Base-by-base conservation (phyloP, 352 stramenopile species). In the Pythium periplocum region DNA sequence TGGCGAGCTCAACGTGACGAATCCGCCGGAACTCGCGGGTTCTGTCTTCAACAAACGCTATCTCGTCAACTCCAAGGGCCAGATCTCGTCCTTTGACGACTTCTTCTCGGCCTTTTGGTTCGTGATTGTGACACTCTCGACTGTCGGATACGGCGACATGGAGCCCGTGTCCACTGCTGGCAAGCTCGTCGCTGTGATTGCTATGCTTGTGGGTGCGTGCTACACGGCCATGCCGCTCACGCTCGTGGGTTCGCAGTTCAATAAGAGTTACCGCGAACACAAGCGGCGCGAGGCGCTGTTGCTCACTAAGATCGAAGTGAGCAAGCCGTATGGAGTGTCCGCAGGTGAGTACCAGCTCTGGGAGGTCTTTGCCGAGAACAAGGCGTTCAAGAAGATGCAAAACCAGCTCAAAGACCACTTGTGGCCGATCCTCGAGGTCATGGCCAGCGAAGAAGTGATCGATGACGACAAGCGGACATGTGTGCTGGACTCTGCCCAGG, bases 41-140 rank as follows among this genome's bases (percentile, higher is more conserved):
- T 80, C 78, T 1, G 53, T 68, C 5, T 61, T 54, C n/a, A 64
- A 72, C 38, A 90, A 90, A 60, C 79, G 79, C 45, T 86, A 88
- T 56, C 66, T 88, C 32, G 77, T 90, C 7, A 87, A 86, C 45
- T 59, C 70, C 35, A 83, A 86, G 55, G 79, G 79, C 8, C 65
- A 86, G 35, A 67, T 90, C 17, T 86, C 75, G 45, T 72, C 68
- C 33, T 90, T 93, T 43, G 73, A 87, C 35, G 80, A 93, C 44
- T 86, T 93, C 51, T 90, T 93, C 39, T 87, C 77, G 7, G 79
- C 74, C 10, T 85, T 93, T 58, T 93, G 82, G 82, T 90, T 93
- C 53, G 76, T 88, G n/a, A 87, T 90, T 48, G 80, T 90, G 9
- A 93, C 83, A 6, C 45, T 89, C 51, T 69, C 77, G 17, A 87